A percentile compares a stretch with the other conserved stretches of the same genome.
These are phyloP conservation scores for Crithidia fasciculata DNA, from an alignment of 208 protist species.

Conservation along the genomic window DNA sequence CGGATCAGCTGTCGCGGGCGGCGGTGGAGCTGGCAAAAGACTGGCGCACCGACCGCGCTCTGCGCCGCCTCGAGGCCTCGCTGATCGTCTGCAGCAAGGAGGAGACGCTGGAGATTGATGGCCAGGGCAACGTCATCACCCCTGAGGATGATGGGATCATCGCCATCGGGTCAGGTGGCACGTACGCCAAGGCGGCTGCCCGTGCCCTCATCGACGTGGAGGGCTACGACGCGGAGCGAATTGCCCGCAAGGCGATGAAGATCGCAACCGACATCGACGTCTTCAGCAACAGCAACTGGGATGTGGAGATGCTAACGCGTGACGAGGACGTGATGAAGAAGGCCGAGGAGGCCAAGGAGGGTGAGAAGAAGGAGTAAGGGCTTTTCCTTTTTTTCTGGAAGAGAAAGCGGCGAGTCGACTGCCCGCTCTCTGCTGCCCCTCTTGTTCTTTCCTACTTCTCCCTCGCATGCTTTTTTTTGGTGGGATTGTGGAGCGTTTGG, in stretches of 20 bases:
- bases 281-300: conserved; percentile 96
- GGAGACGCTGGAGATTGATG: conserved; percentile 93
- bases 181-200: conserved; percentile 94
- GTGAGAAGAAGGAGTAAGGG: conserved; percentile 17
- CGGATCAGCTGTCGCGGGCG: conserved; percentile 92
- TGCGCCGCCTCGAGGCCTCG: conserved; percentile 94
- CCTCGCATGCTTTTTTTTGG: neutral
- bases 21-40: conserved; percentile 96
- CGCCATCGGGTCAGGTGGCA: conserved; percentile 94
- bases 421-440: too few species aligned
- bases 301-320: conserved; percentile 81
- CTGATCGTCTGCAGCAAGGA: conserved; percentile 93
- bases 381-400: conserved; percentile 6
- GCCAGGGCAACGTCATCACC: conserved; percentile 96
- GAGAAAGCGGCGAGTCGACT: too few species aligned
- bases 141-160: conserved; percentile 94
- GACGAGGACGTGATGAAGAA: conserved; percentile 36
- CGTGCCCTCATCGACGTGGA: conserved; percentile 93
- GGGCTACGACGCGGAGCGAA: conserved; percentile 87
- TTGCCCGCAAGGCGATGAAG: conserved; percentile 94
- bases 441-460: conserved; percentile 17
- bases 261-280: conserved; percentile 96
- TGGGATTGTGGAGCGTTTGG: too few species aligned
- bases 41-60: conserved; percentile 95
- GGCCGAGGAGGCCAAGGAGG: conserved; percentile 25